phyloP scores from a whole-genome alignment of 2,329 filamentous ascomycete genomes.

The Microsporum ferrugineum region DNA sequence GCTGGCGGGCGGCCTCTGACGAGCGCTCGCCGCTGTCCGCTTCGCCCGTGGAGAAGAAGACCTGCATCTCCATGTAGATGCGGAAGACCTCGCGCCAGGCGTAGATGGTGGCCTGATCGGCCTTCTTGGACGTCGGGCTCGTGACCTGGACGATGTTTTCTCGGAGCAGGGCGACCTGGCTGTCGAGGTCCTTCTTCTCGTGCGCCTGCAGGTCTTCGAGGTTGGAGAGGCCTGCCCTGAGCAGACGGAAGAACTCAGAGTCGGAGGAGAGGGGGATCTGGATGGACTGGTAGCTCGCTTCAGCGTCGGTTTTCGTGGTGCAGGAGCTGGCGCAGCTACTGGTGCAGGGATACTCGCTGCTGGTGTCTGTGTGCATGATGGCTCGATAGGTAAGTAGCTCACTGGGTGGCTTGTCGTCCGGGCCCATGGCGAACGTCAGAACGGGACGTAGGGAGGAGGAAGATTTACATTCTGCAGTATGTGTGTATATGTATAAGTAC shows the following conservation, averaged over 20 bases:
- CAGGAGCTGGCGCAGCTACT: not conserved
- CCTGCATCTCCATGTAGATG: slow-evolving; percentile 63
- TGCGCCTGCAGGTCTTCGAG: slow-evolving; percentile 56
- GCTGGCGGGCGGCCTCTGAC: slow-evolving; percentile 53
- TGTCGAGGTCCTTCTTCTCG: slow-evolving; percentile 53
- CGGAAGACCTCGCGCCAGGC: slow-evolving; percentile 74
- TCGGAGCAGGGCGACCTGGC: slow-evolving; percentile 54
- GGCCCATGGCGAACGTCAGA: slow-evolving; percentile 57
- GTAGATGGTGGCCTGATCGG: slow-evolving; percentile 51
- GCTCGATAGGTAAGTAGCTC: not conserved
- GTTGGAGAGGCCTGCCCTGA: slow-evolving; percentile 58
- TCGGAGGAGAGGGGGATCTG: slow-evolving; percentile 69
- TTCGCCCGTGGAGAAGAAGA: slow-evolving; percentile 75
- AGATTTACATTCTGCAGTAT: slow-evolving; percentile 26
- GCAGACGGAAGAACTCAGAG: slow-evolving; percentile 64
- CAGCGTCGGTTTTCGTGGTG: not conserved
- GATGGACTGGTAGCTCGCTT: slow-evolving; percentile 33
- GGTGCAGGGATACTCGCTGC: not conserved
- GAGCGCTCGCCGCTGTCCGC: slow-evolving; percentile 56
- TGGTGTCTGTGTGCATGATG: not conserved
- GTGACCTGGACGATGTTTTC: slow-evolving; percentile 49
- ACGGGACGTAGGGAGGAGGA: slow-evolving; percentile 49
- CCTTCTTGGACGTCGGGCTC: slow-evolving; percentile 51
- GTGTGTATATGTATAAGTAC: not conserved
- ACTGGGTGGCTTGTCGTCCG: slow-evolving; percentile 40